A percentile compares a stretch with the other conserved stretches of the same genome.
Evolutionary conservation across 164 flowering plant genomes (phyloP).

Genomic region (Annona squamosa): DNA sequence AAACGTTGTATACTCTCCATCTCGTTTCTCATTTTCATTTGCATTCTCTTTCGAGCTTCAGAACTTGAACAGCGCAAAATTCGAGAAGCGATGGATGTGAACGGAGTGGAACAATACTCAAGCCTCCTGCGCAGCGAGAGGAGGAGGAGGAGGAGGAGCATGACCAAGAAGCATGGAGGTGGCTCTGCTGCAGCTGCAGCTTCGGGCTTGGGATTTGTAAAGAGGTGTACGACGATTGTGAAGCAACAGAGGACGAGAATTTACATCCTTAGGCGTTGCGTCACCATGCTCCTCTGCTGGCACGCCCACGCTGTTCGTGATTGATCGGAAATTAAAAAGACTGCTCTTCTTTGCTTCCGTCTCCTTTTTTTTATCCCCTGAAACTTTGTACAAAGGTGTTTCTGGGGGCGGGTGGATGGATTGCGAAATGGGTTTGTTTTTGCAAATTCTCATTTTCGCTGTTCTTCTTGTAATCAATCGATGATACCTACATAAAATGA

Average conservation of each 20-base stretch:
- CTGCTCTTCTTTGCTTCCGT: too few relatives aligned
- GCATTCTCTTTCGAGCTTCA: neutral
- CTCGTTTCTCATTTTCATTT: neutral
- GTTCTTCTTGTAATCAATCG: too few relatives aligned
- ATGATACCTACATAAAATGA: too few relatives aligned
- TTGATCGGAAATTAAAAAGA: slow-evolving; percentile 2
- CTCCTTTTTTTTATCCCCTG: too few relatives aligned
- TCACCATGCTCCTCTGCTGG: slow-evolving; percentile 79
- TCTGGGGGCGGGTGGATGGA: too few relatives aligned
- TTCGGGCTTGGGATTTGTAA: slow-evolving; percentile 17
- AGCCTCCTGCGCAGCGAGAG: neutral
- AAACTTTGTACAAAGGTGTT: too few relatives aligned
- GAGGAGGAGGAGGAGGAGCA: neutral
- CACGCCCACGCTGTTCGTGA: slow-evolving; percentile 39
- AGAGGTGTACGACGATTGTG: slow-evolving; percentile 35
- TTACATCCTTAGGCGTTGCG: slow-evolving; percentile 66
- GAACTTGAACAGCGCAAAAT: neutral
- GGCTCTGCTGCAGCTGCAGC: neutral
- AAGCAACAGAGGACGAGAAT: slow-evolving; percentile 70
- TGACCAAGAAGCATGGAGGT: too few relatives aligned
- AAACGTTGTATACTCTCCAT: neutral
- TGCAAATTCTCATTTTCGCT: too few relatives aligned
- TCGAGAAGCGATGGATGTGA: neutral
- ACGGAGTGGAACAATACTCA: neutral
- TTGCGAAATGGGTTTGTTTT: too few relatives aligned